phyloP scores from a whole-genome alignment of 495 filamentous ascomycete species.

The Glonium stellatum region DNA sequence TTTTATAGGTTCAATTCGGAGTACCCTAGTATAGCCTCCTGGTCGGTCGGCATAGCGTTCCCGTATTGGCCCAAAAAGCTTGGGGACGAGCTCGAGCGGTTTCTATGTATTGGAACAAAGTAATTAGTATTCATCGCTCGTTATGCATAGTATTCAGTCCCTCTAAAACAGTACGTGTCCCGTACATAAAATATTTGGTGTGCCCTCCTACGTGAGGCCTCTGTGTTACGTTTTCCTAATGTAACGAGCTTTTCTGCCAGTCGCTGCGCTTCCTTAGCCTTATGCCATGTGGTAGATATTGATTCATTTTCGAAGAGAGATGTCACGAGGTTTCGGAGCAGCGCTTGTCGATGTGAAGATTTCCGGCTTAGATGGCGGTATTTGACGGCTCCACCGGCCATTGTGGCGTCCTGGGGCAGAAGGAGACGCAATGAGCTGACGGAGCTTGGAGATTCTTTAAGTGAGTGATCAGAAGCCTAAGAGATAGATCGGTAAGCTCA shows the following conservation, averaged over 20 bases:
- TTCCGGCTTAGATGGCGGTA: constrained; percentile 80
- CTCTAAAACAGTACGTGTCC: not conserved
- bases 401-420: constrained; percentile 30
- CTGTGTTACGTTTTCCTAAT: constrained; percentile 81
- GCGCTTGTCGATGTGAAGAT: constrained; percentile 80
- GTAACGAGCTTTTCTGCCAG: constrained; percentile 92
- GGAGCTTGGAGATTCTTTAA: not conserved
- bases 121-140: not conserved
- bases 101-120: constrained; percentile 7
- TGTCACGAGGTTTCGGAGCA: constrained; percentile 92
- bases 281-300: constrained; percentile 89
- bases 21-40: constrained; percentile 90
- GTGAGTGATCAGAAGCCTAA: too few relatives aligned
- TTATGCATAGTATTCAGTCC: not conserved
- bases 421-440: not conserved
- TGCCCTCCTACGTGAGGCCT: constrained; percentile 60
- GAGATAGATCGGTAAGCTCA: too few relatives aligned
- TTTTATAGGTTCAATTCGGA: constrained; percentile 68
- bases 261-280: constrained; percentile 93
- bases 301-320: constrained; percentile 89
- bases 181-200: constrained; percentile 76
- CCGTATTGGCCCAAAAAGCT: constrained; percentile 77
- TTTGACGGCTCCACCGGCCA: constrained; percentile 79
- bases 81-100: constrained; percentile 54
- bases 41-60: constrained; percentile 72